These are phyloP conservation scores for Naganishia friedmannii DNA, from an alignment of 768 basidiomycete species.

Conservation along the genomic window DNA sequence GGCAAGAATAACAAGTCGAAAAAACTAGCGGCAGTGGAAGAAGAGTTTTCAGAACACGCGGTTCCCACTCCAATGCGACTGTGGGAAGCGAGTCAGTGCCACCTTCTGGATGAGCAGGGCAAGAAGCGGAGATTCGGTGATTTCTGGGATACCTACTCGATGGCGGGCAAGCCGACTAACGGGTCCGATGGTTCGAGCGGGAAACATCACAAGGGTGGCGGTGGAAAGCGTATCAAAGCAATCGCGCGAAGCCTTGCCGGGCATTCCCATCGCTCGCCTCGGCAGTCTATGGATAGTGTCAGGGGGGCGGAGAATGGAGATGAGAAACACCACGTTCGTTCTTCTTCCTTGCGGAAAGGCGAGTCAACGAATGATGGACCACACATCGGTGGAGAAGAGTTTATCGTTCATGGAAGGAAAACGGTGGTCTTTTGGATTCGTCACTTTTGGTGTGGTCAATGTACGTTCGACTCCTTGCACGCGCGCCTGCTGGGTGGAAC, in stretches of 20 bases:
- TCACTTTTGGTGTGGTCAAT: conserved; percentile 51
- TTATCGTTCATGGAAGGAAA: conserved; percentile 29
- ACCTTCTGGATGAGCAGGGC: conserved; percentile 31
- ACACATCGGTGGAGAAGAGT: conserved; percentile 29
- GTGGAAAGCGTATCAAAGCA: neutral
- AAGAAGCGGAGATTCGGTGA: conserved; percentile 32
- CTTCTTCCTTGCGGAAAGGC: neutral
- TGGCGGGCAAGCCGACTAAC: neutral
- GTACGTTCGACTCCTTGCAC: conserved; percentile 26
- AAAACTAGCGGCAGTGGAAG: conserved; percentile 13
- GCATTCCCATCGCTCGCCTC: neutral
- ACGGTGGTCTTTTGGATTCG: conserved; percentile 52
- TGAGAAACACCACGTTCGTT: neutral
- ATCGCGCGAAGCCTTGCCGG: neutral
- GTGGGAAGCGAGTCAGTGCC: conserved; percentile 29
- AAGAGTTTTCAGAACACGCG: conserved; percentile 27
- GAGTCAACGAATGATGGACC: neutral
- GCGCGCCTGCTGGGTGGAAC: neutral
- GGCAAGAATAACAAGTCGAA: conserved; percentile 2
- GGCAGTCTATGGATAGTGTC: neutral
- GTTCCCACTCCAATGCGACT: conserved; percentile 18
- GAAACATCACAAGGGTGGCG: neutral
- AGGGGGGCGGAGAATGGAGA: neutral
- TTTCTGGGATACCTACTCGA: conserved; percentile 27
- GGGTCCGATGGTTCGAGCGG: neutral